Evolutionary conservation across 2,329 filamentous ascomycete genomes (phyloP).

Genomic region (Geoglossum cookeanum): DNA sequence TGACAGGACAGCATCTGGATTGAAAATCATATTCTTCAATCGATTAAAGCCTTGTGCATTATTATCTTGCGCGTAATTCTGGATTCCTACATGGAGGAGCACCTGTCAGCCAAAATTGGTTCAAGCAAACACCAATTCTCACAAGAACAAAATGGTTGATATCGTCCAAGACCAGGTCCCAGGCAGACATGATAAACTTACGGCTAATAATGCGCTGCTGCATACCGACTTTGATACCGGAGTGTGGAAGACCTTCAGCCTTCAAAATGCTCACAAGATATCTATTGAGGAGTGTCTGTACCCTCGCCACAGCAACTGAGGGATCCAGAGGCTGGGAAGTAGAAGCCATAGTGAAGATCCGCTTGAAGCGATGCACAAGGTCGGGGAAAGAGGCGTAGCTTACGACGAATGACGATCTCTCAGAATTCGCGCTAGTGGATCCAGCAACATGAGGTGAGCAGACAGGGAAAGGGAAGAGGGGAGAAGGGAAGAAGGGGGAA

Average conservation of each 20-base stretch:
- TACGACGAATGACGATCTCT: not conserved
- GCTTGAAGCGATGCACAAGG: slow-evolving; percentile 6
- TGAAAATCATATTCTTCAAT: slow-evolving; percentile 12
- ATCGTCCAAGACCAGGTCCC: not conserved
- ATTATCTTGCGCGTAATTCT: slow-evolving; percentile 9
- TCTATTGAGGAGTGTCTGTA: slow-evolving; percentile 37
- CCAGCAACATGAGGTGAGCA: not conserved
- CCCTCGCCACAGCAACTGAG: slow-evolving; percentile 22
- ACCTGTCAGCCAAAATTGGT: not conserved
- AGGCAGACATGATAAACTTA: slow-evolving; percentile 32
- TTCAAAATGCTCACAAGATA: slow-evolving; percentile 63
- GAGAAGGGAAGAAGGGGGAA: not conserved
- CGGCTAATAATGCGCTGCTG: slow-evolving; percentile 60
- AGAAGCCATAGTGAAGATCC: not conserved
- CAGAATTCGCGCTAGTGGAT: not conserved
- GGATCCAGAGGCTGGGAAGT: slow-evolving; percentile 23
- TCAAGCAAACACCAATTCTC: not conserved
- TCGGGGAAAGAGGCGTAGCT: not conserved
- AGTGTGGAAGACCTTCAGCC: slow-evolving; percentile 53
- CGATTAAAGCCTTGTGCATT: slow-evolving; percentile 12
- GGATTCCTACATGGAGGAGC: slow-evolving; percentile 6
- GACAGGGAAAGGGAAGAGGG: not conserved
- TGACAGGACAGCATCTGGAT: slow-evolving; percentile 7
- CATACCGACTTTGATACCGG: slow-evolving; percentile 68
- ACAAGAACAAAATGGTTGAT: not conserved